phyloP scores from a whole-genome alignment of 192 early-diverging fungal genomes.

The Umbelopsis sp. region DNA sequence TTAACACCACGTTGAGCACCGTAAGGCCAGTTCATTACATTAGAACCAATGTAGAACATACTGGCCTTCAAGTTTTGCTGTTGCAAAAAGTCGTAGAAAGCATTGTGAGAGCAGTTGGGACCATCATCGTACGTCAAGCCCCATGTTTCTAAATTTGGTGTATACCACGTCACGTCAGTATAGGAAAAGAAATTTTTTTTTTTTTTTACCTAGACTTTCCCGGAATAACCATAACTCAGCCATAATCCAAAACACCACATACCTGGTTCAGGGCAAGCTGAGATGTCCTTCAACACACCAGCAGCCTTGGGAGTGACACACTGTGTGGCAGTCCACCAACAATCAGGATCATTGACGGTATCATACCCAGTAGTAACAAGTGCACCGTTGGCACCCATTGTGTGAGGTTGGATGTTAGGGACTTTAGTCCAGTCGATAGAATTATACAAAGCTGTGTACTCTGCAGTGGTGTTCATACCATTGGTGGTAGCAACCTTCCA shows the following conservation, averaged over 20 bases:
- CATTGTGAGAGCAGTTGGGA: constrained; percentile 48
- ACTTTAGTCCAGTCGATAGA: constrained; percentile 42
- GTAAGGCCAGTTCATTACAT: constrained; percentile 41
- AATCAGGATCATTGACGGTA: constrained; percentile 22
- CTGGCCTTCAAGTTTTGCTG: constrained; percentile 41
- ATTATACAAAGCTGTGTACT: constrained; percentile 43
- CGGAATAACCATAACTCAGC: not conserved
- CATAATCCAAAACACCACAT: constrained; percentile 22
- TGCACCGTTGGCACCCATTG: constrained; percentile 19
- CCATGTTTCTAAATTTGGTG: constrained; percentile 27
- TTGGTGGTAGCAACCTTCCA: constrained; percentile 40
- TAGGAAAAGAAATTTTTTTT: not conserved
- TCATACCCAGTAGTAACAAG: constrained; percentile 28
- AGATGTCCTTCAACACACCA: constrained; percentile 31
- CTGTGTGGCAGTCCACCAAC: constrained; percentile 41
- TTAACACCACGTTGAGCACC: constrained; percentile 36
- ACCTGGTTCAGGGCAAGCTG: constrained; percentile 33
- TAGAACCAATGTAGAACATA: constrained; percentile 47
- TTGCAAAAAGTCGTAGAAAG: constrained; percentile 47
- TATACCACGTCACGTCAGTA: no score
- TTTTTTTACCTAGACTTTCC: not conserved
- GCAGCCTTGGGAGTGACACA: constrained; percentile 24
- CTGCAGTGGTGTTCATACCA: constrained; percentile 37
- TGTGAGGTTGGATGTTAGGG: constrained; percentile 38
- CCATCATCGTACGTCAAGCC: constrained; percentile 57